These are phyloP conservation scores for Lentinula aciculospora DNA, from an alignment of 768 basidiomycete genomes.

Conservation along the genomic window DNA sequence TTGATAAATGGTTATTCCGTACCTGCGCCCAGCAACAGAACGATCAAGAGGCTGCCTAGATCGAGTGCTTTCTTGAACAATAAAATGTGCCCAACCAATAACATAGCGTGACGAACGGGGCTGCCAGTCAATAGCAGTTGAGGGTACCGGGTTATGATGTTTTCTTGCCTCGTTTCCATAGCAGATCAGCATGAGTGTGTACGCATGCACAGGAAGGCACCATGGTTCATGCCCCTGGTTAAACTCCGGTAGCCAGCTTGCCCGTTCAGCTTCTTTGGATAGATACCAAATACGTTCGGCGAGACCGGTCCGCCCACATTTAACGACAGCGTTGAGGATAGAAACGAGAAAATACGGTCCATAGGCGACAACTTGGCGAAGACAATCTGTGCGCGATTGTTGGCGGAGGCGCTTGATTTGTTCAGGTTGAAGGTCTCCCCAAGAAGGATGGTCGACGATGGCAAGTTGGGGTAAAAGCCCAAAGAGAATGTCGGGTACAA, in stretches of 20 bases:
- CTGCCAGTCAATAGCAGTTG: constrained; percentile 15
- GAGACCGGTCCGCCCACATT: constrained; percentile 45
- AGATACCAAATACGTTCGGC: constrained; percentile 63
- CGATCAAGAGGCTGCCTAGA: background rate
- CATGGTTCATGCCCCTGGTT: constrained; percentile 38
- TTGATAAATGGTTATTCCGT: background rate
- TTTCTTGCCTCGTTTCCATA: constrained; percentile 41
- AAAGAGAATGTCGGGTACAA: constrained; percentile 44
- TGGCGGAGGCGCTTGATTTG: constrained; percentile 12
- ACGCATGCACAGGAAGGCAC: constrained; percentile 61
- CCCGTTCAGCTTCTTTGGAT: constrained; percentile 51
- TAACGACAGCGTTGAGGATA: constrained; percentile 56
- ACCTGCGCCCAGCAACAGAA: background rate
- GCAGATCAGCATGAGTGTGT: constrained; percentile 65
- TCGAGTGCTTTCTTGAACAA: background rate
- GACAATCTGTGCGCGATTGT: constrained; percentile 15
- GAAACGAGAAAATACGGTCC: constrained; percentile 59
- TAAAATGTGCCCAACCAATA: constrained; percentile 17
- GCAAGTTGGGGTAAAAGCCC: constrained; percentile 49
- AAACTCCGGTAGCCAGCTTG: constrained; percentile 36
- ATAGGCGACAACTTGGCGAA: constrained; percentile 37
- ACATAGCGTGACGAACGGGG: constrained; percentile 25
- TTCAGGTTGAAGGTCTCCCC: constrained; percentile 20
- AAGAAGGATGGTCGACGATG: constrained; percentile 31
- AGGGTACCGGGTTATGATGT: background rate